Evolutionary conservation across 2,329 filamentous ascomycete species (phyloP).

Genomic region (Colletotrichum sp.): DNA sequence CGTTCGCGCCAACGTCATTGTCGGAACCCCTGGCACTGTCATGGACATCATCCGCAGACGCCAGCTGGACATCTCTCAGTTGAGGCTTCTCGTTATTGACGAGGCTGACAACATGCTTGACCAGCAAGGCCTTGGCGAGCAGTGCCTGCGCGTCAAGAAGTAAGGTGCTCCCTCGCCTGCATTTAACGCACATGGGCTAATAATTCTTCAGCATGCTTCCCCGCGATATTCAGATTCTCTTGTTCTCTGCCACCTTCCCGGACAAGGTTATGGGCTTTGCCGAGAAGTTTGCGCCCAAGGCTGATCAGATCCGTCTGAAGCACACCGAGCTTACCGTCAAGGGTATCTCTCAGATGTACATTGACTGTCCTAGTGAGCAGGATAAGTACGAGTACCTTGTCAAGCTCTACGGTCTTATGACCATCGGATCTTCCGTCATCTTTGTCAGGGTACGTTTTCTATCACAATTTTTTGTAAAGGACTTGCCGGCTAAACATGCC

Average conservation of each 20-base stretch:
- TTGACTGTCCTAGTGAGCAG: constrained; percentile 83
- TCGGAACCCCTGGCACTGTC: constrained; percentile 93
- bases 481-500: background rate
- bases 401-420: constrained; percentile 95
- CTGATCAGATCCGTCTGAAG: constrained; percentile 86
- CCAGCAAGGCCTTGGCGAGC: constrained; percentile 91
- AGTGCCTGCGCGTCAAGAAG: constrained; percentile 89
- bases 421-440: constrained; percentile 96
- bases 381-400: constrained; percentile 90
- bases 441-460: constrained; percentile 79
- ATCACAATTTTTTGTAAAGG: no score
- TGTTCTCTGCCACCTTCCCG: constrained; percentile 96
- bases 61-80: constrained; percentile 72
- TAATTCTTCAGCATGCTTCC: constrained; percentile 68
- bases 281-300: constrained; percentile 80
- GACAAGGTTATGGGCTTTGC: constrained; percentile 86
- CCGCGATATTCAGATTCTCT: constrained; percentile 78
- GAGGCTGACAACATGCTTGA: constrained; percentile 99
- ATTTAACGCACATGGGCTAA: constrained; percentile 31
- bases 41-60: constrained; percentile 83
- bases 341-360: constrained; percentile 97
- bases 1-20: constrained; percentile 79
- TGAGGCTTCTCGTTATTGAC: constrained; percentile 89
- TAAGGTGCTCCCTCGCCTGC: constrained; percentile 43
- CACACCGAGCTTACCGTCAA: constrained; percentile 94